phyloP scores from a whole-genome alignment of 1,284 basidiomycete genomes.

The Cryptococcus sp. region DNA sequence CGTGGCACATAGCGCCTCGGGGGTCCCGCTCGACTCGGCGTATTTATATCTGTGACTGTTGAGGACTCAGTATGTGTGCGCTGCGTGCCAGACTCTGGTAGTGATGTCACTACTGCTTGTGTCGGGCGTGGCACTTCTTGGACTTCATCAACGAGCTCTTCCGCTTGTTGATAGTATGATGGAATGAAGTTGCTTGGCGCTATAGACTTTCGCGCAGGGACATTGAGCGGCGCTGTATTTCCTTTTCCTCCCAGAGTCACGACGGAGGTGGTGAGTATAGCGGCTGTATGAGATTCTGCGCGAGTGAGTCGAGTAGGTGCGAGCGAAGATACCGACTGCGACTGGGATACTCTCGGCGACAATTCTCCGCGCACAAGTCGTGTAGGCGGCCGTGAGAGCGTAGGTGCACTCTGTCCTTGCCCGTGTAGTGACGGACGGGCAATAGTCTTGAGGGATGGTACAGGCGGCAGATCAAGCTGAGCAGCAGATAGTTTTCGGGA shows the following conservation, averaged over 20 bases:
- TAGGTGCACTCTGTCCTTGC: neutral
- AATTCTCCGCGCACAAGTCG: neutral
- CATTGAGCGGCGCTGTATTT: constrained; percentile 2
- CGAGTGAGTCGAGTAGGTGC: neutral
- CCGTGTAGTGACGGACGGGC: neutral
- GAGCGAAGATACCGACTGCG: too few relatives aligned
- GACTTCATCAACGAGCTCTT: too few relatives aligned
- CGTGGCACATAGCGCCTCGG: too few relatives aligned
- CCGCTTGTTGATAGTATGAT: neutral
- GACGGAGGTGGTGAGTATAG: neutral
- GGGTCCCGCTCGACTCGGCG: too few relatives aligned
- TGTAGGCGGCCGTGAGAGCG: neutral
- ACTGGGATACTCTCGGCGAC: too few relatives aligned
- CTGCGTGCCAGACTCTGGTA: too few relatives aligned
- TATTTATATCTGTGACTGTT: too few relatives aligned
- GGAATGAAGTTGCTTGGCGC: constrained; percentile 5
- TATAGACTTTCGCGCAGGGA: neutral
- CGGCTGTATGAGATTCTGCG: neutral
- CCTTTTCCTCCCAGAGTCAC: neutral
- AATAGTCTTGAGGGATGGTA: neutral
- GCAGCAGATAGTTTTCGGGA: neutral
- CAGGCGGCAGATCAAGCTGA: neutral
- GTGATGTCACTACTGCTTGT: too few relatives aligned
- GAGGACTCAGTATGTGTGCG: too few relatives aligned
- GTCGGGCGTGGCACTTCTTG: too few relatives aligned